Conservation (phyloP, 306 rosid genomes). For the Pueraria montana region DNA sequence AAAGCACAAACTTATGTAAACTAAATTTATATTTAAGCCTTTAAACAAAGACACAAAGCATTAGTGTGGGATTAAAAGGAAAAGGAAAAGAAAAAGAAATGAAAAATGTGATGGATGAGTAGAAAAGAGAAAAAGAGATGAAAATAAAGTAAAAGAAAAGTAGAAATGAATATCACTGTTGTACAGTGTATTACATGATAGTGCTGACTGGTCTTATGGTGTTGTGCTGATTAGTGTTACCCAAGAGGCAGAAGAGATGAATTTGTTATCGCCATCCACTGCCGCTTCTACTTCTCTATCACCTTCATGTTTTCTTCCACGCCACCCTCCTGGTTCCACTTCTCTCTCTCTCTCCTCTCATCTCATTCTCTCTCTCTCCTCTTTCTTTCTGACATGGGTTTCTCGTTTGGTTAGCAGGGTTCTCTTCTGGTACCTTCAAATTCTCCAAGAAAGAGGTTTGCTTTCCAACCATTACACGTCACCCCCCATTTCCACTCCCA, state of each 20-base stretch:
- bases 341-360: not conserved
- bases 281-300: slow-evolving; percentile 35
- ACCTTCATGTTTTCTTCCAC: slow-evolving; percentile 47
- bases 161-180: too few relatives aligned
- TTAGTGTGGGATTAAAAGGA: too few relatives aligned
- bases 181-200: too few relatives aligned
- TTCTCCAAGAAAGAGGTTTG: slow-evolving; percentile 58
- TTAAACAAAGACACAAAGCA: too few relatives aligned
- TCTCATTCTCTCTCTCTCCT: not conserved
- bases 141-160: too few relatives aligned
- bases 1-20: too few relatives aligned
- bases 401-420: slow-evolving; percentile 44
- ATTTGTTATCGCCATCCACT: slow-evolving; percentile 31
- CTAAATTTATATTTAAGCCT: too few relatives aligned
- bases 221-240: not conserved
- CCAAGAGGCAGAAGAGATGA: slow-evolving; percentile 41
- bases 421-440: slow-evolving; percentile 43
- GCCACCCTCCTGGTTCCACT: slow-evolving; percentile 48
- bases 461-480: not conserved
- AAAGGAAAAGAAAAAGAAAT: too few relatives aligned
- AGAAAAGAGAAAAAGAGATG: too few relatives aligned
- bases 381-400: not conserved
- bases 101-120: too few relatives aligned
- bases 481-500: not conserved
- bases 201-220: not conserved